Conservation (phyloP, 345 rosid species). For the Lepidium sativum region DNA sequence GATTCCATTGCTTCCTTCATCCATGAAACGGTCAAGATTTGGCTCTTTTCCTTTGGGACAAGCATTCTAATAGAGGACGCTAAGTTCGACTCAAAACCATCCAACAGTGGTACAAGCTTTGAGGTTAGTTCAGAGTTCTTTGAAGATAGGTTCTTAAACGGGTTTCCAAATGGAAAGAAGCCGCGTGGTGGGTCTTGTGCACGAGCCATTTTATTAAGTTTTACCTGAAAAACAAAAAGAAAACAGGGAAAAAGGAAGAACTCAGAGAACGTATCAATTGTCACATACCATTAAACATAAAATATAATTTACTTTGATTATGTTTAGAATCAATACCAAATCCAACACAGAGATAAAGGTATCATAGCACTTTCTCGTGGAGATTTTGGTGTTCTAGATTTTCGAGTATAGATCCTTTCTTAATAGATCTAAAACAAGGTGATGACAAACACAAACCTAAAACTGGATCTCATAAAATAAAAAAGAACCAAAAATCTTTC, state of each 20-base stretch:
- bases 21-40: constrained; percentile 29
- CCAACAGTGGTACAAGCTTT: constrained; percentile 20
- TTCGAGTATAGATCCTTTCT: neutral
- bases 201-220: constrained; percentile 16
- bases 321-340: neutral
- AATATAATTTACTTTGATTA: neutral
- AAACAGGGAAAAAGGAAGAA: neutral
- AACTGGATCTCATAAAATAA: neutral
- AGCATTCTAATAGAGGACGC: constrained; percentile 14
- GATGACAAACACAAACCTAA: neutral
- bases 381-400: neutral
- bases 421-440: neutral
- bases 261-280: neutral
- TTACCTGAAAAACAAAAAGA: neutral
- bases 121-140: constrained; percentile 16
- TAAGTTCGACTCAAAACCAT: constrained; percentile 20
- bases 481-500: neutral
- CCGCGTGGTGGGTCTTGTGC: constrained; percentile 25
- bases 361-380: neutral
- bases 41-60: constrained; percentile 20
- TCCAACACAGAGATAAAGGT: neutral
- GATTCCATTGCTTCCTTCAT: constrained; percentile 28
- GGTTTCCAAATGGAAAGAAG: constrained; percentile 34
- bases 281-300: neutral
- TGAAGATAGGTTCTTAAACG: constrained; percentile 23